These are phyloP conservation scores for Pterocarpus macrocarpus DNA, from an alignment of 306 rosid species.

Conservation along the genomic window DNA sequence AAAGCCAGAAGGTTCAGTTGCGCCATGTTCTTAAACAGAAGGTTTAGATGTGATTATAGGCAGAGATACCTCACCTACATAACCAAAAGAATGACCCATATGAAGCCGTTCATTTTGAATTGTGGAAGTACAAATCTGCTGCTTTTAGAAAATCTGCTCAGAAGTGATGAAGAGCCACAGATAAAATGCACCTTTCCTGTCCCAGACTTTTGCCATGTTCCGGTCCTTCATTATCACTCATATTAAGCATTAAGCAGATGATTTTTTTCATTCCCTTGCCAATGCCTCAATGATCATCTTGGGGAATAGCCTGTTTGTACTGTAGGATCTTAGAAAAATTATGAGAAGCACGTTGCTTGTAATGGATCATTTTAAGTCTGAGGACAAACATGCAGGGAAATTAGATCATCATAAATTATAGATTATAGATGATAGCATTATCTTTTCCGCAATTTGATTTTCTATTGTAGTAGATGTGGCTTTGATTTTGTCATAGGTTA, in stretches of 20 bases:
- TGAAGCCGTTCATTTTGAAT: slow-evolving; percentile 47
- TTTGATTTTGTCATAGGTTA: slow-evolving; percentile 37
- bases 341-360: slow-evolving; percentile 52
- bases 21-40: slow-evolving; percentile 92
- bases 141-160: slow-evolving; percentile 51
- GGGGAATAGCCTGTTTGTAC: slow-evolving; percentile 45
- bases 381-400: slow-evolving; percentile 46
- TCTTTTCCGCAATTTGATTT: slow-evolving; percentile 35
- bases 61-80: slow-evolving; percentile 44
- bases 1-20: slow-evolving; percentile 80
- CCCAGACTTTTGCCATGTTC: slow-evolving; percentile 45
- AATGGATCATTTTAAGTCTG: slow-evolving; percentile 48
- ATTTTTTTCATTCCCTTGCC: slow-evolving; percentile 28
- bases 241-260: slow-evolving; percentile 35
- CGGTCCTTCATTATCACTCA: slow-evolving; percentile 44
- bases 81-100: slow-evolving; percentile 33
- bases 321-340: slow-evolving; percentile 40
- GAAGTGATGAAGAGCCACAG: slow-evolving; percentile 36
- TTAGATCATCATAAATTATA: slow-evolving; percentile 38
- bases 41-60: slow-evolving; percentile 57
- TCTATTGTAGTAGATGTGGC: background rate
- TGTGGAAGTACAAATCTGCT: slow-evolving; percentile 33
- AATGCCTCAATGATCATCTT: slow-evolving; percentile 42
- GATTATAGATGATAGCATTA: slow-evolving; percentile 46
- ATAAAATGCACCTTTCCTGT: slow-evolving; percentile 48